phyloP scores from a whole-genome alignment of 225 moss, liverwort and hornwort species.

The Bryoerythrophyllum caledonicum region DNA sequence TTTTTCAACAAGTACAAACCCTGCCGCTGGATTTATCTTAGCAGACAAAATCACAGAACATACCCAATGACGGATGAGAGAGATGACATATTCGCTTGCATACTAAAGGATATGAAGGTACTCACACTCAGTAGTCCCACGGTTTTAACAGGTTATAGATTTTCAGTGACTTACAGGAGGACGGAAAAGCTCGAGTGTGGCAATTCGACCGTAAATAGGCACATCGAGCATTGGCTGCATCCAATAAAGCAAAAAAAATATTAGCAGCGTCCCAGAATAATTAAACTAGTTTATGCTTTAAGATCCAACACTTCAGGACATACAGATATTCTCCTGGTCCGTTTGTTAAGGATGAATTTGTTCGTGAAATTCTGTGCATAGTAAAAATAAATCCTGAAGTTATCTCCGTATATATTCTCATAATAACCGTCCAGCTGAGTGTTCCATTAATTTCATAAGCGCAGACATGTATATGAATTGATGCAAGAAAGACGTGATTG shows the following conservation, averaged over 20 bases:
- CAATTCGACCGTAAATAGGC: conserved; percentile 94
- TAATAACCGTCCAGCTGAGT: background rate
- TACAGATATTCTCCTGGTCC: background rate
- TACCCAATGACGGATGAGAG: conserved; percentile 10
- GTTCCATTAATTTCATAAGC: background rate
- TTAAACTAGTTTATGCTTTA: background rate
- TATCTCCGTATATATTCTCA: background rate
- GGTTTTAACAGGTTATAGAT: background rate
- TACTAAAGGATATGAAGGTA: background rate
- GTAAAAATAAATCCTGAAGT: background rate
- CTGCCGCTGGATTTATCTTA: background rate
- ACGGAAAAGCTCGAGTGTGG: conserved; percentile 96
- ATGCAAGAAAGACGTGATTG: conserved; percentile 1
- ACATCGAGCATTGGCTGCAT: conserved; percentile 98
- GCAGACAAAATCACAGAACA: background rate
- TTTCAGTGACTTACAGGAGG: conserved; percentile 64
- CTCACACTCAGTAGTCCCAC: conserved; percentile 9
- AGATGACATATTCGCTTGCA: background rate
- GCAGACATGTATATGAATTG: background rate
- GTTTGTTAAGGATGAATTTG: background rate
- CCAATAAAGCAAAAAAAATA: background rate
- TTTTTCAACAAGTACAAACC: background rate
- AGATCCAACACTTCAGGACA: background rate
- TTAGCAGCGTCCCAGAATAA: background rate
- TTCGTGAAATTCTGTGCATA: background rate